A percentile compares a stretch with the other conserved stretches of the same genome.
Evolutionary conservation across 1,284 basidiomycete species (phyloP).

Genomic region (Leccinum laetum): DNA sequence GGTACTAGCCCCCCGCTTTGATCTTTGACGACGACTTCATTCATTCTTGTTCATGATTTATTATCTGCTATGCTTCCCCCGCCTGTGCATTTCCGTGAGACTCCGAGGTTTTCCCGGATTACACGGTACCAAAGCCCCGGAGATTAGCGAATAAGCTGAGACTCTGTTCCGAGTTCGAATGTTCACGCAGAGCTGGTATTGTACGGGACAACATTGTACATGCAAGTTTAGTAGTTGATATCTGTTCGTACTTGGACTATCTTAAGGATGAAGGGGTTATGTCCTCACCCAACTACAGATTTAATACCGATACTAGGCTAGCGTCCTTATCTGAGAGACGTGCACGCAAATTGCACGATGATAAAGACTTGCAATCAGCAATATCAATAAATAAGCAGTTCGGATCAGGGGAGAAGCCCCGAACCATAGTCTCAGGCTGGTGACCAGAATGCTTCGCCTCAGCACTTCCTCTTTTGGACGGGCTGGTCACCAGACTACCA

Average conservation of each 20-base stretch:
- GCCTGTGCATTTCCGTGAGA: conserved; percentile 4
- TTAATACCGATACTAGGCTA: not conserved
- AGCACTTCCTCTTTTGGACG: no score
- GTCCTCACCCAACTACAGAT: not conserved
- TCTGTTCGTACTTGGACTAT: not conserved
- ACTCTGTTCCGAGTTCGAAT: not conserved
- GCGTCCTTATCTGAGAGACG: not conserved
- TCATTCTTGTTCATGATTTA: conserved; percentile 25
- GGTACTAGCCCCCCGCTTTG: conserved; percentile 27
- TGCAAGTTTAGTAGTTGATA: not conserved
- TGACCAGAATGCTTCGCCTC: no score
- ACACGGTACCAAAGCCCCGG: conserved; percentile 2
- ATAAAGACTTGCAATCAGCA: not conserved
- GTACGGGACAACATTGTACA: not conserved
- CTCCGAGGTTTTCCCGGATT: not conserved
- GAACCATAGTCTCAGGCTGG: no score
- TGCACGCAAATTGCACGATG: not conserved
- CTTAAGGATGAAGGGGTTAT: not conserved
- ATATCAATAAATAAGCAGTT: no score
- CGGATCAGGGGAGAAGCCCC: no score
- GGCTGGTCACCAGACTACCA: not conserved
- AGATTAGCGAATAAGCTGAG: not conserved
- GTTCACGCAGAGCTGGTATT: not conserved
- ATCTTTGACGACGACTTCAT: not conserved
- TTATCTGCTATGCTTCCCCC: conserved; percentile 10